Conservation (phyloP, 495 filamentous ascomycete species). For the Penicillium taxi region DNA sequence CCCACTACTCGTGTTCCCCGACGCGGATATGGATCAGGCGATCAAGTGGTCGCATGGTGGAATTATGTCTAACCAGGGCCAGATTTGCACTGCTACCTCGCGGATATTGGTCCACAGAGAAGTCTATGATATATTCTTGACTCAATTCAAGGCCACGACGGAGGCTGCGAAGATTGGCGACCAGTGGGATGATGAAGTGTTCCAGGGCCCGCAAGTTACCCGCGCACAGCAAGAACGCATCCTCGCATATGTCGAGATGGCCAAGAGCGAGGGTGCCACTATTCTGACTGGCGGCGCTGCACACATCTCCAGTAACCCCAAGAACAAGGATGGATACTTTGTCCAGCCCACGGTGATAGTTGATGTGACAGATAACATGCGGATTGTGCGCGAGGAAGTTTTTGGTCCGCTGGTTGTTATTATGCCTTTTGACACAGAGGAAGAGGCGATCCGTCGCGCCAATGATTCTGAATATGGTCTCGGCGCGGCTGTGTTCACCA, state of each 20-base stretch:
- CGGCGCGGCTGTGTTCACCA: conserved; percentile 78
- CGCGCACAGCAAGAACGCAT: conserved; percentile 75
- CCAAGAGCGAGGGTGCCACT: conserved; percentile 74
- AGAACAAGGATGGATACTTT: conserved; percentile 52
- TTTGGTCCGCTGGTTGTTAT: conserved; percentile 90
- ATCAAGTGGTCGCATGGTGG: conserved; percentile 77
- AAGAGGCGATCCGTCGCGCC: conserved; percentile 71
- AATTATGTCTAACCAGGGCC: conserved; percentile 67
- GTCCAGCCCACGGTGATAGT: conserved; percentile 67
- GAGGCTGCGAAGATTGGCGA: conserved; percentile 62
- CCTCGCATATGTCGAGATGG: conserved; percentile 68
- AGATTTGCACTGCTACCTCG: conserved; percentile 84
- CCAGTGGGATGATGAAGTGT: conserved; percentile 65
- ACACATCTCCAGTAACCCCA: conserved; percentile 44
- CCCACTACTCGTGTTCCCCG: conserved; percentile 74
- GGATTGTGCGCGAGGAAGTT: conserved; percentile 64
- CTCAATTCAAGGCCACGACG: conserved; percentile 59
- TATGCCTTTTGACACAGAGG: conserved; percentile 69
- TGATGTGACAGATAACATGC: conserved; percentile 58
- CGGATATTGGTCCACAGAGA: conserved; percentile 73
- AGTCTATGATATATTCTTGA: conserved; percentile 68
- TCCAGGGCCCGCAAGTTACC: conserved; percentile 82
- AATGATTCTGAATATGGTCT: conserved; percentile 86
- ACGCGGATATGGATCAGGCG: conserved; percentile 78
- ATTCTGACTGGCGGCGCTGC: conserved; percentile 66